Percentiles rank a stretch among this genome's conserved stretches.
These are phyloP conservation scores for Aurantiochytrium sp. DNA, from an alignment of 108 stramenopile species.

Conservation along the genomic window DNA sequence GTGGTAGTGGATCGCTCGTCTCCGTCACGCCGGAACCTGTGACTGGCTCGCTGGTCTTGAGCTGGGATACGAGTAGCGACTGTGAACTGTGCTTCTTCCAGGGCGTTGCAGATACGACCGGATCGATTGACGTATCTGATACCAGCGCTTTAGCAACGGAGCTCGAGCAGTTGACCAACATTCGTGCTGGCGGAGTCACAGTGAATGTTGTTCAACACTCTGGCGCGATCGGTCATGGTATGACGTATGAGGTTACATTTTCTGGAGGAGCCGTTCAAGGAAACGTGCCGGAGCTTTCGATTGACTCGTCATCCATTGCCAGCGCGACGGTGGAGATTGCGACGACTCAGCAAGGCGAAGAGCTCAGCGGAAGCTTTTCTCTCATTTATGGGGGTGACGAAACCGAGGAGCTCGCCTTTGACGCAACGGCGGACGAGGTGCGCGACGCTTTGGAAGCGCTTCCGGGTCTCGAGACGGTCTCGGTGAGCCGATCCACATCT, in stretches of 20 bases:
- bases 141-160: not conserved
- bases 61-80: not conserved
- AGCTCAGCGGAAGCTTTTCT: slow-evolving; percentile 56
- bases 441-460: slow-evolving; percentile 44
- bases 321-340: slow-evolving; percentile 41
- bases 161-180: not conserved
- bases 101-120: not conserved
- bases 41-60: not conserved
- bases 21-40: not conserved
- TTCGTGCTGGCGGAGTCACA: not conserved
- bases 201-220: not conserved
- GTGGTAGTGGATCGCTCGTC: not conserved
- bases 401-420: slow-evolving; percentile 52
- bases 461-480: slow-evolving; percentile 21
- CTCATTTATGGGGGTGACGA: slow-evolving; percentile 49
- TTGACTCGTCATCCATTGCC: slow-evolving; percentile 49
- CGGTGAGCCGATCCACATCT: not conserved
- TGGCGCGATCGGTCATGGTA: not conserved
- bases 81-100: not conserved
- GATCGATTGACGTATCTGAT: not conserved
- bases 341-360: slow-evolving; percentile 57
- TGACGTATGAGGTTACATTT: not conserved
- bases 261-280: slow-evolving; percentile 28
- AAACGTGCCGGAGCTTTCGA: slow-evolving; percentile 45
- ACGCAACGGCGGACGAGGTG: slow-evolving; percentile 47